Evolutionary conservation across 495 filamentous ascomycete genomes (phyloP).

Genomic region (Penicillium ucsense): DNA sequence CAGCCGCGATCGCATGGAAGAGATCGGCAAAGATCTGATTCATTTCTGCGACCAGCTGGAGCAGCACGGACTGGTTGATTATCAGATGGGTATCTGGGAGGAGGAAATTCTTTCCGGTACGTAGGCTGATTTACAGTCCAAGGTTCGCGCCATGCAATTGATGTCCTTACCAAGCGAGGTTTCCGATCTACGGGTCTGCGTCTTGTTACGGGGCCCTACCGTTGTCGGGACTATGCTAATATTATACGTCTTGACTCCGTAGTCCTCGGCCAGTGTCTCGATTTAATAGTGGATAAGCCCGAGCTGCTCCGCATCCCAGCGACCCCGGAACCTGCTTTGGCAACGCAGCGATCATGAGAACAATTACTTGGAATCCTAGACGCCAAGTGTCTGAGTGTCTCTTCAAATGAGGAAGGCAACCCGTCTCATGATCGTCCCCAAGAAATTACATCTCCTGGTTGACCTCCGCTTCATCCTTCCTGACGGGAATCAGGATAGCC

Average conservation of each 20-base stretch:
- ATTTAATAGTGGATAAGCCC: constrained; percentile 39
- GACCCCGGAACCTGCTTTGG: constrained; percentile 12
- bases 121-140: constrained; percentile 16
- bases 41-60: constrained; percentile 79
- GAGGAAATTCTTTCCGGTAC: constrained; percentile 79
- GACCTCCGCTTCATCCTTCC: no score
- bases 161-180: no score
- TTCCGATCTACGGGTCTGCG: no score
- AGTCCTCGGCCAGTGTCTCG: constrained; percentile 61
- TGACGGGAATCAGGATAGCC: no score
- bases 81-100: constrained; percentile 94
- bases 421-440: no score
- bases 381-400: no score
- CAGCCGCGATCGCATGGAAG: constrained; percentile 56
- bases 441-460: no score
- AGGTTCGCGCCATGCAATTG: not conserved
- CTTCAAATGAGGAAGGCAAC: no score
- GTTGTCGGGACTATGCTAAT: not conserved
- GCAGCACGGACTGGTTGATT: constrained; percentile 85
- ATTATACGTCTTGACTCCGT: not conserved
- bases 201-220: no score
- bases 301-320: constrained; percentile 19
- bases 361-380: not conserved
- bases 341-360: constrained; percentile 17
- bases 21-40: constrained; percentile 73